Conservation (phyloP, 768 basidiomycete species). For the Panellus pusillus region DNA sequence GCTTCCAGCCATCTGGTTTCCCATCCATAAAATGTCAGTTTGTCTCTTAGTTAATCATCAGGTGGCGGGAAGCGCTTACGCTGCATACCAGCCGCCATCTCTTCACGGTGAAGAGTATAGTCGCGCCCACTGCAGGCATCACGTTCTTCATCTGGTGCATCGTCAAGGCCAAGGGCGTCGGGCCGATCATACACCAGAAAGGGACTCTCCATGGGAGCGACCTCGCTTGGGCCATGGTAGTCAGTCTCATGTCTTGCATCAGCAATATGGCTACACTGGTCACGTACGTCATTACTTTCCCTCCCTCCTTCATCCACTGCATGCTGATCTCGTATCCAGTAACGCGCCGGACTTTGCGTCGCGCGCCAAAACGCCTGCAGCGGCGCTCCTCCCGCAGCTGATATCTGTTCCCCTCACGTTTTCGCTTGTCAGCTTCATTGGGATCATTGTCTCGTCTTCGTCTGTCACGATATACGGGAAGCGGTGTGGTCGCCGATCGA, state of each 20-base stretch:
- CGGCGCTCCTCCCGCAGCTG: constrained; percentile 65
- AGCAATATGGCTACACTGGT: constrained; percentile 78
- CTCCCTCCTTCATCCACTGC: constrained; percentile 16
- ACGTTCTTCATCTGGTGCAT: constrained; percentile 80
- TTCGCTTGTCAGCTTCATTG: constrained; percentile 74
- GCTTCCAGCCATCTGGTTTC: constrained; percentile 80
- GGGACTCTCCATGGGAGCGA: constrained; percentile 62
- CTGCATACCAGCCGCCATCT: constrained; percentile 56
- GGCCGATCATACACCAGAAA: constrained; percentile 69
- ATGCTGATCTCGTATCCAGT: constrained; percentile 31
- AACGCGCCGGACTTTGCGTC: constrained; percentile 80
- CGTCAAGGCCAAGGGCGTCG: constrained; percentile 73
- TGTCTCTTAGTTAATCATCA: too few species aligned
- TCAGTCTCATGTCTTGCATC: constrained; percentile 73
- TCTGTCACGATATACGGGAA: constrained; percentile 72
- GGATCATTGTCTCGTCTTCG: constrained; percentile 80
- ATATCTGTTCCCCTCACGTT: constrained; percentile 73
- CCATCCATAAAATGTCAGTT: constrained; percentile 74
- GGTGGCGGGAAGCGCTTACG: not conserved
- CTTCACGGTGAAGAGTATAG: constrained; percentile 75
- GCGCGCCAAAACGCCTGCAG: constrained; percentile 54
- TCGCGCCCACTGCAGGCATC: constrained; percentile 69
- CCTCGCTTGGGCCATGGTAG: constrained; percentile 75
- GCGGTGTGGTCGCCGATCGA: constrained; percentile 81
- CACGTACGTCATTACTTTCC: constrained; percentile 42